Percentiles rank a stretch among this genome's conserved stretches.
phyloP scores from a whole-genome alignment of 495 filamentous ascomycete genomes.

The Penicillium dipodomyicola region DNA sequence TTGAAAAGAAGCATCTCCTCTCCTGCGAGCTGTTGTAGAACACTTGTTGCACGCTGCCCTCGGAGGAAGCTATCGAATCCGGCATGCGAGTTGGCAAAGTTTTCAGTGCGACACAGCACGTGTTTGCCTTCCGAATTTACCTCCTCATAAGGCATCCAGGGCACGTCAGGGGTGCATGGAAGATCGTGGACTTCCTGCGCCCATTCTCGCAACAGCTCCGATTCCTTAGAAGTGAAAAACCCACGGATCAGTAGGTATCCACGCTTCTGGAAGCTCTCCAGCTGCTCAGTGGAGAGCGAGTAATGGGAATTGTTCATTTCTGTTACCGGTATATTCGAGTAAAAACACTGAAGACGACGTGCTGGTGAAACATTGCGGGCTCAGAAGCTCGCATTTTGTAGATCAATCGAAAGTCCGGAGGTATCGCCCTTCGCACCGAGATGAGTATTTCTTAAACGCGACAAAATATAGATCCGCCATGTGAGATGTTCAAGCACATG shows the following conservation, averaged over 20 bases:
- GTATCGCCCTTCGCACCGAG: constrained; percentile 17
- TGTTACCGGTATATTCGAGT: background rate
- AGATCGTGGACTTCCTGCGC: constrained; percentile 42
- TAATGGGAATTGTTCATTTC: constrained; percentile 29
- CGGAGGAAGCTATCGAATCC: constrained; percentile 42
- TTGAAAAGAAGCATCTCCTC: constrained; percentile 51
- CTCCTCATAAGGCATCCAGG: constrained; percentile 51
- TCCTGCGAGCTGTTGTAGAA: constrained; percentile 37
- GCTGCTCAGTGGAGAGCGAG: constrained; percentile 29
- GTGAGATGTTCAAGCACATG: background rate
- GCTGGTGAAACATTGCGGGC: too few relatives aligned
- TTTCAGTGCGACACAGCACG: constrained; percentile 47
- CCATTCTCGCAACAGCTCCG: constrained; percentile 38
- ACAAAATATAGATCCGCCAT: background rate
- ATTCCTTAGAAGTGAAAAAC: constrained; percentile 32
- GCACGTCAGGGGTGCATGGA: constrained; percentile 34
- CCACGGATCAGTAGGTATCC: constrained; percentile 41
- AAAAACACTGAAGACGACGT: background rate
- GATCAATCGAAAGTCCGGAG: constrained; percentile 2
- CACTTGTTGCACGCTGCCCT: constrained; percentile 33
- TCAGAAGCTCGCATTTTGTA: constrained; percentile 7
- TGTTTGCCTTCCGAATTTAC: constrained; percentile 40
- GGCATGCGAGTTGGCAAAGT: constrained; percentile 44
- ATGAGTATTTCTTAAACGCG: background rate
- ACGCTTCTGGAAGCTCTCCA: constrained; percentile 35